phyloP scores from a whole-genome alignment of 768 basidiomycete species.

The Termitomyces eurrhizus region DNA sequence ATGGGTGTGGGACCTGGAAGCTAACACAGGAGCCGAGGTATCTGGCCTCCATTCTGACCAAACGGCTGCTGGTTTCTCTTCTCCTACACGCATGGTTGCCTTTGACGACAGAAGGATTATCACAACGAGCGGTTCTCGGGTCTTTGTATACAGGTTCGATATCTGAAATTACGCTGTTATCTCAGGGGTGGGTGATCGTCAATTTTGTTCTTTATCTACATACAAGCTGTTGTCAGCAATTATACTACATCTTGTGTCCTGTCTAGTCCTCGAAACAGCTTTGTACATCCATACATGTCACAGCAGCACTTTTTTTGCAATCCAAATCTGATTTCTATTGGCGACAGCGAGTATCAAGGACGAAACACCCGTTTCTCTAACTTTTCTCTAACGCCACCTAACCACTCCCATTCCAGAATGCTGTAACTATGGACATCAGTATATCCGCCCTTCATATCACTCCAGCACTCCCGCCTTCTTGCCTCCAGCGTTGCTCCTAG shows the following conservation, averaged over 20 bases:
- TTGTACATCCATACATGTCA: neutral
- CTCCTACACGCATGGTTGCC: conserved; percentile 42
- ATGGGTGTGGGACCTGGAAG: conserved; percentile 87
- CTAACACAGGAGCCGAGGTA: conserved; percentile 43
- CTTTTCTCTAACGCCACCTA: conserved; percentile 25
- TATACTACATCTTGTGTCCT: neutral
- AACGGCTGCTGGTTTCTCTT: neutral
- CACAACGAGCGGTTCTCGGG: conserved; percentile 37
- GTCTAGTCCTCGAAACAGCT: too few relatives aligned
- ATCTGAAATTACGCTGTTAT: conserved; percentile 28
- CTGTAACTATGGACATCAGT: conserved; percentile 38
- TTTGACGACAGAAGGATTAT: conserved; percentile 79
- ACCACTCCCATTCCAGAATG: conserved; percentile 42
- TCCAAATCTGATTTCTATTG: neutral
- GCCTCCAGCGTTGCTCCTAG: conserved; percentile 36
- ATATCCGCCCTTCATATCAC: conserved; percentile 29
- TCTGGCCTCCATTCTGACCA: conserved; percentile 21
- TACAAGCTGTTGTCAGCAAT: too few relatives aligned
- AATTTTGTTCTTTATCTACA: too few relatives aligned
- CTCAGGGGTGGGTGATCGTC: too few relatives aligned
- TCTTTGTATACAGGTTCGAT: conserved; percentile 56
- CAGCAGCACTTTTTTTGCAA: neutral
- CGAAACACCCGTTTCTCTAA: conserved; percentile 21
- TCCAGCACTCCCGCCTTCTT: conserved; percentile 37
- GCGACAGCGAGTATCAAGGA: neutral